Conservation (phyloP, 306 rosid genomes). For the Quercus aquifolioides region DNA sequence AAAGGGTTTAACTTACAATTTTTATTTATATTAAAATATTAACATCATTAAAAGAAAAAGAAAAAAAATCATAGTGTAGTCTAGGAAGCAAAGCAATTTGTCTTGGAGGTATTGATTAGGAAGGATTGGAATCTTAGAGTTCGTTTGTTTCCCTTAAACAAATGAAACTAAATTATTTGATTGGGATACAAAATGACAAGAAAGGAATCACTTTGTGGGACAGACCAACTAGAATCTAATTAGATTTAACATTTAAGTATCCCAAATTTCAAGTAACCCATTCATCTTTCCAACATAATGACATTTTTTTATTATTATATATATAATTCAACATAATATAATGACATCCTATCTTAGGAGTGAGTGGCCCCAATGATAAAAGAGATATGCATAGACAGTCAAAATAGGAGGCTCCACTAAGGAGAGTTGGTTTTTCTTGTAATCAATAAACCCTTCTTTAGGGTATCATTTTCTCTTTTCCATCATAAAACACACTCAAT, state of each 20-base stretch:
- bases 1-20: neutral
- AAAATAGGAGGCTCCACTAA: neutral
- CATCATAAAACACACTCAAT: neutral
- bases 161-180: neutral
- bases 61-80: neutral
- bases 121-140: conserved; percentile 6
- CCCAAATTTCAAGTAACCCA: conserved; percentile 23
- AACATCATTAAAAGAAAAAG: neutral
- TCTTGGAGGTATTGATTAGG: conserved; percentile 1
- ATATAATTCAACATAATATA: no score
- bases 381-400: neutral
- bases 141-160: conserved; percentile 3
- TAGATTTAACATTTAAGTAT: conserved; percentile 20
- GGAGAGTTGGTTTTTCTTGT: neutral
- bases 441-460: neutral
- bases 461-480: neutral
- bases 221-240: neutral
- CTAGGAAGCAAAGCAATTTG: neutral
- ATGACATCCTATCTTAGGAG: neutral
- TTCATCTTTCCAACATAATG: conserved; percentile 1
- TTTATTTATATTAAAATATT: neutral
- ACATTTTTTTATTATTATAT: neutral
- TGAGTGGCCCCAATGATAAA: neutral
- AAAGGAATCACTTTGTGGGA: conserved; percentile 18
- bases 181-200: conserved; percentile 14